phyloP scores from a whole-genome alignment of 2,329 filamentous ascomycete species.

The Sclerotinia subarctica region DNA sequence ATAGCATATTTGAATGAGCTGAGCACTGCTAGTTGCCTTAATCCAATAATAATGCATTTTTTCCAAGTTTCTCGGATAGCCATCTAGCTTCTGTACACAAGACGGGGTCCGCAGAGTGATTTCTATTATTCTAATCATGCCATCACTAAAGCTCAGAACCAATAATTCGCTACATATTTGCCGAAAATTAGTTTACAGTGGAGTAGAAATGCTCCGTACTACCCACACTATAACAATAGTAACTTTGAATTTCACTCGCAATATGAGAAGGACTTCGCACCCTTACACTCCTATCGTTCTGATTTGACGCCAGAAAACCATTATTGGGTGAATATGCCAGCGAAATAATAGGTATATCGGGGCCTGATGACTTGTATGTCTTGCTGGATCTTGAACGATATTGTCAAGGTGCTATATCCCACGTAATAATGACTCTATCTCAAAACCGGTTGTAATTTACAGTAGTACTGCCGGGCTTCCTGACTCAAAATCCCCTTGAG shows the following conservation, averaged over 20 bases:
- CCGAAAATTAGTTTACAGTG: neutral
- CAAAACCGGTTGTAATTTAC: neutral
- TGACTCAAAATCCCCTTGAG: no score
- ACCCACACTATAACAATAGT: neutral
- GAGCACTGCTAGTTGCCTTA: neutral
- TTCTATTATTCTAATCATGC: neutral
- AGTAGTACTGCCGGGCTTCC: neutral
- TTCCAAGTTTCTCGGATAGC: neutral
- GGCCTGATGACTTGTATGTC: neutral
- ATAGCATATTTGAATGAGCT: neutral
- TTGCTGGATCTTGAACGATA: neutral
- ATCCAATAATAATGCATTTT: neutral
- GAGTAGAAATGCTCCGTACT: neutral
- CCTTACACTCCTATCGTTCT: neutral
- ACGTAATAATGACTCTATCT: neutral
- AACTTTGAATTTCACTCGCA: no score
- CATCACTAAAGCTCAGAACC: neutral
- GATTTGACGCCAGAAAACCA: neutral
- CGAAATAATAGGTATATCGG: neutral
- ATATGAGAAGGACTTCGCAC: neutral
- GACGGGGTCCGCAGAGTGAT: no score
- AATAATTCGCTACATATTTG: neutral
- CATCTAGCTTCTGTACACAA: neutral
- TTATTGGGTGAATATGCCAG: neutral
- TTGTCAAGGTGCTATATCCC: constrained; percentile 16